A percentile compares a stretch with the other conserved stretches of the same genome.
Conservation (phyloP, 2,329 filamentous ascomycete species). For the Malbranchea zuffiana region DNA sequence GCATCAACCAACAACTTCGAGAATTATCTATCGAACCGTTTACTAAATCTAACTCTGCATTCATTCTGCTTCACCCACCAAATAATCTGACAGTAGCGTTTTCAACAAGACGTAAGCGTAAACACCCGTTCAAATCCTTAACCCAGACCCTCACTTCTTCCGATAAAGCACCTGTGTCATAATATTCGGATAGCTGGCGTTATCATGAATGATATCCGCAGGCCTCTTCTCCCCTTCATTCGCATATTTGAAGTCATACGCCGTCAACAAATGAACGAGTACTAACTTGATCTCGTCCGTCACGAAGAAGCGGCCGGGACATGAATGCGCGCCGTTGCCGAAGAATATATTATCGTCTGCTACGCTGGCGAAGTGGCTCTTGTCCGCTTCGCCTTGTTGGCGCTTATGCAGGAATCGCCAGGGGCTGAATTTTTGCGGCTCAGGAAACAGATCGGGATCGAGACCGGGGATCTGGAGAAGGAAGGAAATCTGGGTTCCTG, state of each 20-base stretch:
- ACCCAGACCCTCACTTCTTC: no score
- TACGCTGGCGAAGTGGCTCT: conserved; percentile 16
- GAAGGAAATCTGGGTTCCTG: conserved; percentile 10
- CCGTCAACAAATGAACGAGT: conserved; percentile 18
- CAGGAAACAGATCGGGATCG: conserved; percentile 4
- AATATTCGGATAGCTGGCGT: no score
- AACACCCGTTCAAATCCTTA: no score
- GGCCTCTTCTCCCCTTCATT: neutral
- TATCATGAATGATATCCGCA: no score
- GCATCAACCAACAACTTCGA: no score
- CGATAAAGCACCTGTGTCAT: no score
- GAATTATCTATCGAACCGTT: no score
- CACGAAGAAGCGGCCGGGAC: conserved; percentile 27
- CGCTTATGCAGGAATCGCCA: conserved; percentile 9
- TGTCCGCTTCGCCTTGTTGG: conserved; percentile 10
- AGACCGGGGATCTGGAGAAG: conserved; percentile 1
- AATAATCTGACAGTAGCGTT: no score
- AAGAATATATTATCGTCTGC: conserved; percentile 17
- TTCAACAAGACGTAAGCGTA: no score
- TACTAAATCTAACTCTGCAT: no score
- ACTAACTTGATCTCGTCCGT: conserved; percentile 23
- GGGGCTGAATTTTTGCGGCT: conserved; percentile 7
- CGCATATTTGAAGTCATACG: conserved; percentile 21
- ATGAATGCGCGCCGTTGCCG: conserved; percentile 23
- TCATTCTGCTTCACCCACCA: no score